A percentile compares a stretch with the other conserved stretches of the same genome.
Evolutionary conservation across 768 basidiomycete species (phyloP).

Genomic region (Mycena maculata): DNA sequence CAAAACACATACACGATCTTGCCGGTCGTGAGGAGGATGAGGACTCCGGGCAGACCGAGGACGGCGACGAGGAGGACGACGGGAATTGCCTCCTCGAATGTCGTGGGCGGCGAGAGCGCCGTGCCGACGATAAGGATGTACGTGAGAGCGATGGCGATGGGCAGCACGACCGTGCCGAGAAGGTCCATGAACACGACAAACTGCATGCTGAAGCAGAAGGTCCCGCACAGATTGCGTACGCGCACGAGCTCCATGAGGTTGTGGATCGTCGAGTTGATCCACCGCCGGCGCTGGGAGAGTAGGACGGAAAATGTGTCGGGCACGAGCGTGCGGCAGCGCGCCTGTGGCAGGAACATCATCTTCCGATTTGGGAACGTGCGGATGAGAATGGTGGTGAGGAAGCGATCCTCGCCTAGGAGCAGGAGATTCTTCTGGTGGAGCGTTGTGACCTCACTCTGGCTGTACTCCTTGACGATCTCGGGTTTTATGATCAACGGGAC

Average conservation of each 20-base stretch:
- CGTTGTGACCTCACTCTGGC: slow-evolving; percentile 92
- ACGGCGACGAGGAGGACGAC: slow-evolving; percentile 90
- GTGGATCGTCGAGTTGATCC: slow-evolving; percentile 99
- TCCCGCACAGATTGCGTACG: slow-evolving; percentile 96
- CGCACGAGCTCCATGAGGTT: slow-evolving; percentile 99
- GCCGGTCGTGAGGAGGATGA: slow-evolving; percentile 93
- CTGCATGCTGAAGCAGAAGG: slow-evolving; percentile 99
- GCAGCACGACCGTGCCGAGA: slow-evolving; percentile 90
- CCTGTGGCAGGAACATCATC: slow-evolving; percentile 99
- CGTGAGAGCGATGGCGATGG: slow-evolving; percentile 92
- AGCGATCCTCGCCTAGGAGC: slow-evolving; percentile 97
- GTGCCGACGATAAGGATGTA: slow-evolving; percentile 88
- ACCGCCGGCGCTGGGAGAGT: slow-evolving; percentile 95
- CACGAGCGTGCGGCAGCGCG: slow-evolving; percentile 92
- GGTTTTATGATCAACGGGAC: slow-evolving; percentile 96
- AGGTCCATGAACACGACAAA: slow-evolving; percentile 99
- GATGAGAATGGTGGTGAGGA: slow-evolving; percentile 95
- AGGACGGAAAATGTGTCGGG: slow-evolving; percentile 95
- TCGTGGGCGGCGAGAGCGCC: slow-evolving; percentile 81
- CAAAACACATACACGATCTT: slow-evolving; percentile 97
- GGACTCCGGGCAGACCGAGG: slow-evolving; percentile 90
- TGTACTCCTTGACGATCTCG: slow-evolving; percentile 97
- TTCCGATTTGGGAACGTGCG: slow-evolving; percentile 98
- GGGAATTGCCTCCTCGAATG: slow-evolving; percentile 94
- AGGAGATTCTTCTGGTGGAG: slow-evolving; percentile 98